Evolutionary conservation across 2,329 filamentous ascomycete genomes (phyloP).

Genomic region (Botryosphaeria agaves): DNA sequence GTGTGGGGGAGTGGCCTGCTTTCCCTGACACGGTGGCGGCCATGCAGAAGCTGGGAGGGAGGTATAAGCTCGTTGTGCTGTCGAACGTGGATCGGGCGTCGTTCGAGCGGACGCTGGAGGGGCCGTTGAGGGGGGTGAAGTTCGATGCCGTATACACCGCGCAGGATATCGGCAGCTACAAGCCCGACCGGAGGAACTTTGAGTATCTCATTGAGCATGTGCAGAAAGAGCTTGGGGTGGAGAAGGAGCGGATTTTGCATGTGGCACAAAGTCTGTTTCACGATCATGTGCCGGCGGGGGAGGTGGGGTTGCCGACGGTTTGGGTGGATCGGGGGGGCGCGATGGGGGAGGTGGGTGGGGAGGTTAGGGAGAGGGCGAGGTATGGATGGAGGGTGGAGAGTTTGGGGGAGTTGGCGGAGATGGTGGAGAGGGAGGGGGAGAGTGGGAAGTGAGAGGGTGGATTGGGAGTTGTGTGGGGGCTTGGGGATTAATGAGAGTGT

Average conservation of each 20-base stretch:
- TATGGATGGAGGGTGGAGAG: slow-evolving; percentile 42
- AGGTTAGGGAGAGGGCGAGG: slow-evolving; percentile 14
- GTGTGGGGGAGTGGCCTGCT: slow-evolving; percentile 36
- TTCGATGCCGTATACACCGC: slow-evolving; percentile 55
- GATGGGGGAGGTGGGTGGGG: slow-evolving; percentile 27
- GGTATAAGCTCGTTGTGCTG: slow-evolving; percentile 42
- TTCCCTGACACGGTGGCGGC: slow-evolving; percentile 41
- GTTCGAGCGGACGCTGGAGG: slow-evolving; percentile 30
- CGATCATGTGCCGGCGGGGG: slow-evolving; percentile 48
- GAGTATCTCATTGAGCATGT: slow-evolving; percentile 42
- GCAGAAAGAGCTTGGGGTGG: slow-evolving; percentile 36
- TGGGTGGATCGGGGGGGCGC: slow-evolving; percentile 45
- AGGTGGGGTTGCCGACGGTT: slow-evolving; percentile 40
- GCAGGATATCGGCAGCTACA: slow-evolving; percentile 54
- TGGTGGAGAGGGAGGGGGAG: slow-evolving; percentile 29
- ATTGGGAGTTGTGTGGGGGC: too few species aligned
- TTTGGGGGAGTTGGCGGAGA: slow-evolving; percentile 42
- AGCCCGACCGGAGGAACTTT: slow-evolving; percentile 49
- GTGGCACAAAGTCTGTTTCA: slow-evolving; percentile 50
- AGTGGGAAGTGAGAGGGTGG: too few species aligned
- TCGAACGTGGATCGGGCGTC: slow-evolving; percentile 41
- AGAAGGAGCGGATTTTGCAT: slow-evolving; percentile 42
- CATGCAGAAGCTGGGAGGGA: slow-evolving; percentile 28
- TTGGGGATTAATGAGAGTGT: too few species aligned
- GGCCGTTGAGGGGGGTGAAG: slow-evolving; percentile 32